phyloP scores from a whole-genome alignment of 2,329 filamentous ascomycete genomes.

The Rutstroemia sydowiana region DNA sequence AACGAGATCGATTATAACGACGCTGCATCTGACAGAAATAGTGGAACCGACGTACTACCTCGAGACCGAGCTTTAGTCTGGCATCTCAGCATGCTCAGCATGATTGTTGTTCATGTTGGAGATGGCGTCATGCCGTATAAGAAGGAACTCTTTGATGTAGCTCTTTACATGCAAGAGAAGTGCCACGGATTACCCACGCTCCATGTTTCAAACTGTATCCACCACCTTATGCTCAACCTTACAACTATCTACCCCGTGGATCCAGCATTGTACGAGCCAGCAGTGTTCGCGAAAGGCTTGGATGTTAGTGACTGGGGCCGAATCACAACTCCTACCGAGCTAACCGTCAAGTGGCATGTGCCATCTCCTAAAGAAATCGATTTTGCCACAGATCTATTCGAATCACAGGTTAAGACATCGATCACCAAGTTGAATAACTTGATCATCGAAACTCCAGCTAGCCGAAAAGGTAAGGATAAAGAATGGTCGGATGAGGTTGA shows the following conservation, averaged over 20 bases:
- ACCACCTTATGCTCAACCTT: slow-evolving; percentile 88
- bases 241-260: slow-evolving; percentile 93
- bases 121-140: slow-evolving; percentile 84
- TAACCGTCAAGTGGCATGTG: slow-evolving; percentile 88
- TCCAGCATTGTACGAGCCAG: slow-evolving; percentile 78
- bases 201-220: slow-evolving; percentile 94
- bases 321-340: slow-evolving; percentile 61
- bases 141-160: slow-evolving; percentile 82
- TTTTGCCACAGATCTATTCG: slow-evolving; percentile 85
- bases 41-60: slow-evolving; percentile 85
- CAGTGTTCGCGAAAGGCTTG: slow-evolving; percentile 62
- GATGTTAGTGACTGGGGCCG: slow-evolving; percentile 79
- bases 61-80: slow-evolving; percentile 89
- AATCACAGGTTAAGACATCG: slow-evolving; percentile 72
- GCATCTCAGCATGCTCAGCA: slow-evolving; percentile 94
- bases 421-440: slow-evolving; percentile 67
- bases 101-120: slow-evolving; percentile 96
- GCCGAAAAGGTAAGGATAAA: slow-evolving; percentile 90
- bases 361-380: slow-evolving; percentile 72
- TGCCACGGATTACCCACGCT: slow-evolving; percentile 91
- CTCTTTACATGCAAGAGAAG: slow-evolving; percentile 91
- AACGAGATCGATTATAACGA: slow-evolving; percentile 97
- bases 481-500: slow-evolving; percentile 98
- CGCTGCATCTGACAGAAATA: slow-evolving; percentile 88
- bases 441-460: slow-evolving; percentile 74